Evolutionary conservation across 2,329 filamentous ascomycete genomes (phyloP).

Genomic region (Xylariaceae sp.): DNA sequence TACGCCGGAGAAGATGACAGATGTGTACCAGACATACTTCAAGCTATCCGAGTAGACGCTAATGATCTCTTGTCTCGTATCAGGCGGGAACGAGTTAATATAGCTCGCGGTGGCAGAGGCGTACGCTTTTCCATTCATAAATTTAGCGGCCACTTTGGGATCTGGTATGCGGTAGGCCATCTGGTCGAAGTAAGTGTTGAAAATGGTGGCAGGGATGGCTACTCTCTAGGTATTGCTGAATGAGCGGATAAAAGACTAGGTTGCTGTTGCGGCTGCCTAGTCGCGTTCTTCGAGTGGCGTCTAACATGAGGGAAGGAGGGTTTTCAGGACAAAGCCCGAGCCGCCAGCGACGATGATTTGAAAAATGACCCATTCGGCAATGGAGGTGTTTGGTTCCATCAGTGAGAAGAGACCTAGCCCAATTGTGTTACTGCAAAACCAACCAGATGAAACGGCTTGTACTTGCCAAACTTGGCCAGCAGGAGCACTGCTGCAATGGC

Average conservation of each 20-base stretch:
- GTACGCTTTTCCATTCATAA: not conserved
- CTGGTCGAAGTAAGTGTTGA: slow-evolving; percentile 29
- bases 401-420: slow-evolving; percentile 46
- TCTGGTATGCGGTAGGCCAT: not conserved
- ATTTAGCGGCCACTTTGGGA: not conserved
- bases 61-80: not conserved
- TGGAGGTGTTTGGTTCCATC: slow-evolving; percentile 39
- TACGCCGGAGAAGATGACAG: no score
- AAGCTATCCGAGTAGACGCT: not conserved
- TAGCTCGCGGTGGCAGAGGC: not conserved
- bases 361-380: slow-evolving; percentile 44
- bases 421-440: slow-evolving; percentile 39
- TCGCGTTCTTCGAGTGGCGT: slow-evolving; percentile 39
- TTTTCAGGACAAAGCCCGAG: slow-evolving; percentile 45
- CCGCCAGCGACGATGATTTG: slow-evolving; percentile 46
- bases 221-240: slow-evolving; percentile 50
- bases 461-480: slow-evolving; percentile 28
- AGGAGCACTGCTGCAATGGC: slow-evolving; percentile 32
- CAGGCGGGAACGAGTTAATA: not conserved
- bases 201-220: slow-evolving; percentile 45
- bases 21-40: not conserved
- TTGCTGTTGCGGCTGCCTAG: slow-evolving; percentile 36
- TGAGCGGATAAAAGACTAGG: slow-evolving; percentile 46
- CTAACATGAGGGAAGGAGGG: slow-evolving; percentile 46
- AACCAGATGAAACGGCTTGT: slow-evolving; percentile 30